Percentiles rank a stretch among this genome's conserved stretches.
phyloP scores from a whole-genome alignment of 2,329 filamentous ascomycete genomes.

The Neonectria magnoliae region DNA sequence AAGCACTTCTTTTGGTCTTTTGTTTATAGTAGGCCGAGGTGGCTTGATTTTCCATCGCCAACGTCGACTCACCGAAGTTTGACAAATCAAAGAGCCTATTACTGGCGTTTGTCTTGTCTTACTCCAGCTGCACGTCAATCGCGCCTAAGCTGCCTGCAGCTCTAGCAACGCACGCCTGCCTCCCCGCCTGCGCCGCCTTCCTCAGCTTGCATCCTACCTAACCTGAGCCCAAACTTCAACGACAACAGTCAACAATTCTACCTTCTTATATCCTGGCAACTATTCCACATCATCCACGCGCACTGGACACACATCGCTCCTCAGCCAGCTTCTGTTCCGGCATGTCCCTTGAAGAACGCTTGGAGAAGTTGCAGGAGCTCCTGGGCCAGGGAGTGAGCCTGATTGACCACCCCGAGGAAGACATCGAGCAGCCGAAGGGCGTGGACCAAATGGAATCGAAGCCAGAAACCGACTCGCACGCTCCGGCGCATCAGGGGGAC shows the following conservation, averaged over 20 bases:
- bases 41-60: neutral
- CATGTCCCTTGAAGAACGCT: slow-evolving; percentile 35
- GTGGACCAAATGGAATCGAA: neutral
- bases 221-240: neutral
- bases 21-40: neutral
- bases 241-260: neutral
- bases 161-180: neutral
- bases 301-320: neutral
- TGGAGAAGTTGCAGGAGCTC: slow-evolving; percentile 35
- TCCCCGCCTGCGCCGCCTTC: neutral
- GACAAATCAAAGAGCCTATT: neutral
- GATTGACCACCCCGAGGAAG: slow-evolving; percentile 21
- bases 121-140: neutral
- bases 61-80: neutral
- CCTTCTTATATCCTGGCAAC: neutral
- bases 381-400: slow-evolving; percentile 36
- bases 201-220: neutral
- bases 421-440: slow-evolving; percentile 1
- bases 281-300: neutral
- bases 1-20: neutral
- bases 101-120: neutral
- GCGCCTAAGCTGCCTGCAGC: neutral
- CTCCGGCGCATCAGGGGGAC: neutral
- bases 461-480: neutral
- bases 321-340: neutral